Percentiles rank a stretch among this genome's conserved stretches.
Evolutionary conservation across 2,329 filamentous ascomycete genomes (phyloP).

Genomic region (Fusarium oligoseptatum): DNA sequence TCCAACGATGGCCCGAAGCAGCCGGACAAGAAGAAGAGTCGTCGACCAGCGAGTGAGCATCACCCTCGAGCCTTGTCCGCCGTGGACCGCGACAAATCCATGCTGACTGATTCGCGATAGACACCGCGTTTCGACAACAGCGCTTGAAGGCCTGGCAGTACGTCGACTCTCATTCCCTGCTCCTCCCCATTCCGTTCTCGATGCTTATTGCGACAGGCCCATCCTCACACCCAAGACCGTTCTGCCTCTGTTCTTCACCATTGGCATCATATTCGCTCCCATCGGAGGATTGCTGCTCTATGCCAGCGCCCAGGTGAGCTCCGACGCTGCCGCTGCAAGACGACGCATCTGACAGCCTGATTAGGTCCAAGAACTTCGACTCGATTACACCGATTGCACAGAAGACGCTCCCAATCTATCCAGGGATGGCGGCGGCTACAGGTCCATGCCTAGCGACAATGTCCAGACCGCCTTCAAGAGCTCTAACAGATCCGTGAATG

Average conservation of each 20-base stretch:
- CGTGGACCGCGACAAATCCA: slow-evolving; percentile 11
- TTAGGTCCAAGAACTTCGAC: slow-evolving; percentile 88
- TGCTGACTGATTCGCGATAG: slow-evolving; percentile 60
- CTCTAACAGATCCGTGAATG: slow-evolving; percentile 55
- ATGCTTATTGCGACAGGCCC: slow-evolving; percentile 72
- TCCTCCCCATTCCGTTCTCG: slow-evolving; percentile 4
- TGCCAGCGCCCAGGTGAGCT: slow-evolving; percentile 80
- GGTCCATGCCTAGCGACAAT: slow-evolving; percentile 66
- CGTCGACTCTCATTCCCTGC: slow-evolving; percentile 51
- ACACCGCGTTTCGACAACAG: slow-evolving; percentile 97
- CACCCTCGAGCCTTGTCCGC: slow-evolving; percentile 31
- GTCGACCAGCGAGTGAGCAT: slow-evolving; percentile 85
- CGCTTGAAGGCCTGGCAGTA: slow-evolving; percentile 99
- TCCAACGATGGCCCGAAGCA: slow-evolving; percentile 66
- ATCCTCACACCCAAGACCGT: slow-evolving; percentile 97
- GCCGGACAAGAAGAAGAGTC: slow-evolving; percentile 87
- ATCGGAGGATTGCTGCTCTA: slow-evolving; percentile 90
- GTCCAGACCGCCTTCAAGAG: slow-evolving; percentile 81
- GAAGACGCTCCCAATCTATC: slow-evolving; percentile 62
- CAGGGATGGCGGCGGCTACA: slow-evolving; percentile 51
- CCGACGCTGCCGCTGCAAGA: not conserved
- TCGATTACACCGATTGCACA: slow-evolving; percentile 90
- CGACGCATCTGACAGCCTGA: slow-evolving; percentile 20
- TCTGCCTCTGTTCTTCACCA: slow-evolving; percentile 88
- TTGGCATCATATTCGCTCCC: slow-evolving; percentile 93